phyloP scores from a whole-genome alignment of 2,329 filamentous ascomycete species.

The Pezicula rhizophila region DNA sequence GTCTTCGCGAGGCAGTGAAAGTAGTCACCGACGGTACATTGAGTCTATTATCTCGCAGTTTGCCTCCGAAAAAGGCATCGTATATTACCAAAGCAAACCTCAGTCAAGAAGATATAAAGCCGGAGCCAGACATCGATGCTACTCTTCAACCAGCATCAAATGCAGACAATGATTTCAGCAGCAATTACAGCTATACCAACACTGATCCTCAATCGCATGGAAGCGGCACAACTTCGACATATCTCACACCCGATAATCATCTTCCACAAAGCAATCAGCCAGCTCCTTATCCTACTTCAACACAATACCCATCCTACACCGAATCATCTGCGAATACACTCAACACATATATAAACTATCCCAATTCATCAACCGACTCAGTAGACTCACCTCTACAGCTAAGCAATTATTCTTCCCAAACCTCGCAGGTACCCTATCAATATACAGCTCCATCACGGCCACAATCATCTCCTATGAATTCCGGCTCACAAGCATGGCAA shows the following conservation, averaged over 20 bases:
- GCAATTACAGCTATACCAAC: constrained; percentile 10
- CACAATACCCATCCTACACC: constrained; percentile 24
- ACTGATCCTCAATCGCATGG: constrained; percentile 4
- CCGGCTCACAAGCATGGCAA: constrained; percentile 25
- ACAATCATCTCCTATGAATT: constrained; percentile 8
- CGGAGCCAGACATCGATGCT: background rate
- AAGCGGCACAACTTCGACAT: constrained; percentile 8
- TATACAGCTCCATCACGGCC: constrained; percentile 11
- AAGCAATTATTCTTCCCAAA: constrained; percentile 19
- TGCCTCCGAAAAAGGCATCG: constrained; percentile 34
- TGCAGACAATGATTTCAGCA: constrained; percentile 6
- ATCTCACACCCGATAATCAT: constrained; percentile 14
- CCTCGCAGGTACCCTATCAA: constrained; percentile 24
- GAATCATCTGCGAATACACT: constrained; percentile 7
- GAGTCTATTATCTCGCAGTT: constrained; percentile 34
- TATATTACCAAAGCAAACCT: constrained; percentile 10
- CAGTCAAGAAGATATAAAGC: background rate
- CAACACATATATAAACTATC: constrained; percentile 14
- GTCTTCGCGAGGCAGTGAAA: constrained; percentile 40
- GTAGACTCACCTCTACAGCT: constrained; percentile 20
- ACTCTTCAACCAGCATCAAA: background rate
- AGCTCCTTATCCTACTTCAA: constrained; percentile 25
- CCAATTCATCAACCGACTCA: constrained; percentile 7
- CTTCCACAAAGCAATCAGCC: constrained; percentile 14
- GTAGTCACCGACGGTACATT: constrained; percentile 42